Evolutionary conservation across 768 basidiomycete genomes (phyloP).

Genomic region (Suillus sp.): DNA sequence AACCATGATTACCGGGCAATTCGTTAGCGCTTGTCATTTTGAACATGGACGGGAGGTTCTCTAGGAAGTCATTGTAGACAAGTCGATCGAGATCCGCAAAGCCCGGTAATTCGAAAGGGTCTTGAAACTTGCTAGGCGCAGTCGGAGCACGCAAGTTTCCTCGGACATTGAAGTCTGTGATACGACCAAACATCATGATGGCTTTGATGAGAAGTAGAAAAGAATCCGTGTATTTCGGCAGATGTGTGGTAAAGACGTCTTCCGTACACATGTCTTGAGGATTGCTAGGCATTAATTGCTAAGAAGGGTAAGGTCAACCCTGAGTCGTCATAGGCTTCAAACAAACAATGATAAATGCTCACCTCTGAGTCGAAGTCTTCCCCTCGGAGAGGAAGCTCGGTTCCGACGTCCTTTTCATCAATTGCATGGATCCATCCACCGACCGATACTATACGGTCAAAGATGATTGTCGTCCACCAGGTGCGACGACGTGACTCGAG

Average conservation of each 20-base stretch:
- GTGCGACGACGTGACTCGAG: slow-evolving; percentile 78
- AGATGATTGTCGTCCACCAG: slow-evolving; percentile 91
- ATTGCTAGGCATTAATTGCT: slow-evolving; percentile 68
- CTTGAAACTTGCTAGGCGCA: slow-evolving; percentile 69
- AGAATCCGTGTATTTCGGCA: slow-evolving; percentile 78
- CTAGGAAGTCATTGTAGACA: slow-evolving; percentile 65
- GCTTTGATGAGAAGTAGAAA: slow-evolving; percentile 82
- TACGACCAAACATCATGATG: slow-evolving; percentile 81
- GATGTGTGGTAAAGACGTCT: slow-evolving; percentile 70
- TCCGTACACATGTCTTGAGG: slow-evolving; percentile 69
- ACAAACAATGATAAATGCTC: slow-evolving; percentile 23
- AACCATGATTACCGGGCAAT: slow-evolving; percentile 51
- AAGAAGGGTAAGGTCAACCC: slow-evolving; percentile 3
- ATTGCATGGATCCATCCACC: slow-evolving; percentile 88
- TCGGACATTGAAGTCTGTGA: slow-evolving; percentile 84
- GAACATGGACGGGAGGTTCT: slow-evolving; percentile 66
- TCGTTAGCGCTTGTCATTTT: slow-evolving; percentile 60
- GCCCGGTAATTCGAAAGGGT: slow-evolving; percentile 66
- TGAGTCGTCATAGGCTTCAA: slow-evolving; percentile 18
- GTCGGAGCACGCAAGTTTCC: slow-evolving; percentile 68
- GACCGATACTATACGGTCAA: slow-evolving; percentile 79
- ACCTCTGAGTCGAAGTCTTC: slow-evolving; percentile 80
- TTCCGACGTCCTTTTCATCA: slow-evolving; percentile 82
- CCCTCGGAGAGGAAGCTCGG: slow-evolving; percentile 75
- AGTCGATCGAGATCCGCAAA: slow-evolving; percentile 74